Base-by-base conservation (phyloP, 495 filamentous ascomycete species). In the Neurospora sp. region DNA sequence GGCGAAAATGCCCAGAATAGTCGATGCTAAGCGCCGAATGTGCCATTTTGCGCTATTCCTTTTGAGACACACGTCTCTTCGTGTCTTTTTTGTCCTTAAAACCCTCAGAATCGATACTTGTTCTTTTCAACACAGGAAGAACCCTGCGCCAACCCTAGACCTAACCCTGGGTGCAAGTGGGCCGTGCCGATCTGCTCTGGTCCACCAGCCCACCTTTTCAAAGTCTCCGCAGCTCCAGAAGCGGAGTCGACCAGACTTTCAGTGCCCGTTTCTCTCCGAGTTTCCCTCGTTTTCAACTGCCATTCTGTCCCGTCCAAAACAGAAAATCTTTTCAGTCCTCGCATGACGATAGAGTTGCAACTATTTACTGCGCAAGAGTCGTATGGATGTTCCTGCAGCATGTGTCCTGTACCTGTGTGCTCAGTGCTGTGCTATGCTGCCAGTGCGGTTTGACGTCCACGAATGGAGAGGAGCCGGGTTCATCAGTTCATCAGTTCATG, bases 21-120 rank as follows among this genome's bases (percentile, higher is more conserved):
- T 74, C 68, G 71, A 7, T 74, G 65, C 70, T 81, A 79, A 80
- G 80, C 80, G 80, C 80, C 80, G 71, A 72, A n/a, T 37, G 22
- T 71, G 53, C 53, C 53, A 35, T 31, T 71, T 38, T 59, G 41
- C 42, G 31, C 35, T 38, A 35, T 59, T 68, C 44, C 70, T 59
- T 68, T 39, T 27, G 44, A 71, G 40, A 71, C 27, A 71, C 41
- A 45, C 42, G 42, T 53, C 45, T 53, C 20, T 12, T 22, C 22
- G 22, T 22, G 8, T 31, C 27, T 31, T 31, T 61, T 16, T 61
- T 61, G 22, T 61, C 20, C 22, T 44, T 27, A 31, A 5, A 61
- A 61, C 22, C 53, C 27, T 65, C 53, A 35, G 53, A 65, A 31
- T 65, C 27, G 53, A 65, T 35, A 65, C 53, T 65, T 61, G 14